Evolutionary conservation across 768 basidiomycete genomes (phyloP), one percentile per base, ranked within the genome.

Genomic region (Thelephora ganbajun): DNA sequence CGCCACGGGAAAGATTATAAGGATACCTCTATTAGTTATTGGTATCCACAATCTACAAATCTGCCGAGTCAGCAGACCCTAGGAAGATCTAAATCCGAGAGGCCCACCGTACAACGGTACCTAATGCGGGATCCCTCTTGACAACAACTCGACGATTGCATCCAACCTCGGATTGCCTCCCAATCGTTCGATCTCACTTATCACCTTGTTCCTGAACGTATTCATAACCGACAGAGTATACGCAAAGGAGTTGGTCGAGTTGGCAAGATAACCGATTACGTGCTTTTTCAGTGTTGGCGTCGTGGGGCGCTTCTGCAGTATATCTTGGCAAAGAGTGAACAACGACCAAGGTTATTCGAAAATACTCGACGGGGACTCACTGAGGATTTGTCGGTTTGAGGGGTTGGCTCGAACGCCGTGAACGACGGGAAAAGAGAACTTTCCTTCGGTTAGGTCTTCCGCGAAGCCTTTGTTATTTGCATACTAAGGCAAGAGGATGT

Each of bases 381-480:
- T 93, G 47, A 96, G 69, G 33, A 98, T 72, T 61, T 83, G 83
- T 33, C 79, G 73, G 62, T 89, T 90, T 0, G 79, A 72, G 11
- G 68, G 70, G 58, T 91, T 79, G 6, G 85, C 75, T 26, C 84
- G 79, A 43, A 97, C 81, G 16, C 85, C 80, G 61, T 97, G 94
- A 0, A 98, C 81, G 30, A 97, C 72, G 0, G 92, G 93, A 65
- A 98, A 98, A 3, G 89, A 93, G 68, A 98, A 98, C 62, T 98
- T 98, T 6, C 94, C 94, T 66, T 97, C 94, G 0, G 88, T 83
- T 12, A 98, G 69, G 59, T 98, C 94, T 63, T 98, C 93, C 0
- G 86, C 87, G 61, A 88, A 94, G 2, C 85, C 85, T 59, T 88
- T 88, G 60, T 83, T 86, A 37, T 76, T 74, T 2, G 79, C 68